Evolutionary conservation across 2,329 filamentous ascomycete species (phyloP).

Genomic region (Pseudogymnoascus sp.): DNA sequence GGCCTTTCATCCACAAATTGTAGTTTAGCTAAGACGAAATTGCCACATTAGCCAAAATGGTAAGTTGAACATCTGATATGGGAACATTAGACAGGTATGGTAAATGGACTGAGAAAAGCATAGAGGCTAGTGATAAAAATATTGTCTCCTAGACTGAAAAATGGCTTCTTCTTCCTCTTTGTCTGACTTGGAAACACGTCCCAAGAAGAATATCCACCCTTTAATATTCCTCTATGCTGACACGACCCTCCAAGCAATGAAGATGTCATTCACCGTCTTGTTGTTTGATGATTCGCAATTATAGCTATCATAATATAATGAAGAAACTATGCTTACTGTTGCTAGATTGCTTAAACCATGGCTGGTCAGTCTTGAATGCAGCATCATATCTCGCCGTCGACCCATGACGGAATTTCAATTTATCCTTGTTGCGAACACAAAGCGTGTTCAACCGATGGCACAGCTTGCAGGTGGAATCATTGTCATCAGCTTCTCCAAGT

Average conservation of each 20-base stretch:
- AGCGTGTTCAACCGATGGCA: background rate
- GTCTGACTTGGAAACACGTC: background rate
- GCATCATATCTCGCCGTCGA: conserved; percentile 28
- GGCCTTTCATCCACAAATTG: conserved; percentile 1
- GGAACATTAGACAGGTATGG: background rate
- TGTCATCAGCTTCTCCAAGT: background rate
- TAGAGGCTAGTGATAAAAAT: background rate
- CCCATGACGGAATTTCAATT: conserved; percentile 27
- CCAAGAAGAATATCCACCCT: background rate
- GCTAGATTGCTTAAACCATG: conserved; percentile 26
- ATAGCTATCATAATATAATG: background rate
- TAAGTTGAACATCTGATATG: background rate
- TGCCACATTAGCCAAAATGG: background rate
- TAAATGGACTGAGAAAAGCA: background rate
- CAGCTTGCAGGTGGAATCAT: background rate
- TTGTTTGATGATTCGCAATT: conserved; percentile 1
- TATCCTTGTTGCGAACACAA: background rate
- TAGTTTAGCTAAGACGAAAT: background rate
- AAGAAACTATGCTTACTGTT: conserved; percentile 20
- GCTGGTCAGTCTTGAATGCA: conserved; percentile 28
- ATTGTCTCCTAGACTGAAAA: background rate
- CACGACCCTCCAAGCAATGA: background rate
- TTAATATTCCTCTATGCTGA: background rate
- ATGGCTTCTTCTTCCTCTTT: background rate
- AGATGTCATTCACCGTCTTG: background rate